Evolutionary conservation across 164 flowering plant genomes (phyloP).

Genomic region (Cinnamomum micranthum): DNA sequence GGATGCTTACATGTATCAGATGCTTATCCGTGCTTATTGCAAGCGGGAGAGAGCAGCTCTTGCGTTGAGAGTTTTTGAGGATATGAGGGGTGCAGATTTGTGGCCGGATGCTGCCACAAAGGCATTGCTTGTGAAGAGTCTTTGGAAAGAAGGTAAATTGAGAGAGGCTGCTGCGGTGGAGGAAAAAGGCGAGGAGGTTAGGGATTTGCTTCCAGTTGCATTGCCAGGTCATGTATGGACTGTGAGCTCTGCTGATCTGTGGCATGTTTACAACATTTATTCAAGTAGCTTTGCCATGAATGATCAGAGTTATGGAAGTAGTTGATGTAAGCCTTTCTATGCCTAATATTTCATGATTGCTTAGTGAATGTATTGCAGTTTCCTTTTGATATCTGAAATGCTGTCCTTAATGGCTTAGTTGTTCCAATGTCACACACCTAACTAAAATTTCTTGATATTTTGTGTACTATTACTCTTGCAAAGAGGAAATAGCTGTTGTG

Average conservation of each 20-base stretch:
- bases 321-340: background rate
- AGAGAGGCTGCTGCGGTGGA: constrained; percentile 81
- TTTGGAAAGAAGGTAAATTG: constrained; percentile 87
- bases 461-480: too few species aligned
- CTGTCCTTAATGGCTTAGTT: too few species aligned
- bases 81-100: constrained; percentile 53
- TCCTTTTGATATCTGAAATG: background rate
- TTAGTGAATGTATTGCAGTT: background rate
- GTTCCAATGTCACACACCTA: too few species aligned
- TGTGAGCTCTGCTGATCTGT: constrained; percentile 49
- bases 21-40: constrained; percentile 69
- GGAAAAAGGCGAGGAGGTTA: constrained; percentile 50
- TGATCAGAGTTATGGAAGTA: background rate
- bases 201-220: constrained; percentile 41
- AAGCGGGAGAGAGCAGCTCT: constrained; percentile 64
- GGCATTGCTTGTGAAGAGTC: constrained; percentile 73
- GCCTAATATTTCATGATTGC: background rate
- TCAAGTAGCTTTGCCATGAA: constrained; percentile 24
- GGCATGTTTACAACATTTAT: constrained; percentile 43
- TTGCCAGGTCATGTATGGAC: constrained; percentile 64
- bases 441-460: too few species aligned
- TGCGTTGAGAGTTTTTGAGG: constrained; percentile 78
- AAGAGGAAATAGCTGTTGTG: too few species aligned
- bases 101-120: constrained; percentile 71
- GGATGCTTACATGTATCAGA: constrained; percentile 70